Evolutionary conservation across 163 green algal species (phyloP), one percentile per base, ranked within the genome.

Genomic region (Volvox carteri): DNA sequence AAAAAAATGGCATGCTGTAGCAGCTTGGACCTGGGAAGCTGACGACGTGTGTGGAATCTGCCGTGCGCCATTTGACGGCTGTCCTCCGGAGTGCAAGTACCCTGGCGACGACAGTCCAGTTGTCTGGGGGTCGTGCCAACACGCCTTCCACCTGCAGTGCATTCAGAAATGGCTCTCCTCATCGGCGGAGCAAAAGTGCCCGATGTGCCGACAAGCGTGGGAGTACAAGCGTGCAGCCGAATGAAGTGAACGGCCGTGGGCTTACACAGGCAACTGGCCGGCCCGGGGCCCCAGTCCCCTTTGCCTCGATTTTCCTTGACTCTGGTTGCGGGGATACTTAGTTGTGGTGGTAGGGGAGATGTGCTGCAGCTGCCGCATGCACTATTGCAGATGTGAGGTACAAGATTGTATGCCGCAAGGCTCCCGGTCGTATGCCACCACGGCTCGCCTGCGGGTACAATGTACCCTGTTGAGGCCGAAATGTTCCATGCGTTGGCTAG

Each of bases 31-130:
- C 0, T 99, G 98, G 98, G 93, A 97, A 87, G 97, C 96, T 56
- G 94, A 95, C 25, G 98, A 99, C 89, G 95, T 99, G 28, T 99
- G 98, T 80, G 98, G 97, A 39, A 99, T 99, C 68, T 99, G 98
- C 92, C 93, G 96, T 28, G 96, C 94, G 83, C 93, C 97, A 0
- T 99, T 99, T 88, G 98, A 99, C 87, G 97, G 96, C 37, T 99
- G 96, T 86, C 95, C 97, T 0, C 98, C 98, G 18, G 98, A 99
- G 41, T 95, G 93, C 78, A 99, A 99, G 88, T 98, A 94, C 77
- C 97, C 97, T 12, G 97, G 97, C 7, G 98, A 99, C 80, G 98
- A 99, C 88, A 97, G 94, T 60, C 96, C 98, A 0, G 96, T 99
- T 4, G 97, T 99, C 2, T 99, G 97, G 98, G 98, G 98, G 28